phyloP scores from a whole-genome alignment of 495 filamentous ascomycete genomes.

The Neurospora intermedia region DNA sequence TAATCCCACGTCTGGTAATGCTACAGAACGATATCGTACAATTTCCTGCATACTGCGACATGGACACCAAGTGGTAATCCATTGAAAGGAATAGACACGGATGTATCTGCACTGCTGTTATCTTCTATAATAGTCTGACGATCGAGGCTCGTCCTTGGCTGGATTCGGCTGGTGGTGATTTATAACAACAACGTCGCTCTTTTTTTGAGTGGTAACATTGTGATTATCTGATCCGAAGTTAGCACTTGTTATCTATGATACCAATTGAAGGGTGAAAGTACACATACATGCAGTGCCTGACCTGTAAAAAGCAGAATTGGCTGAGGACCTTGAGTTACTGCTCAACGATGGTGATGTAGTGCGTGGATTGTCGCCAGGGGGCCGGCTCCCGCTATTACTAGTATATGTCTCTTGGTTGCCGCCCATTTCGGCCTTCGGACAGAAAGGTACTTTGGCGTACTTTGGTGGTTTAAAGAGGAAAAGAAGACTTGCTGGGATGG shows the following conservation, averaged over 20 bases:
- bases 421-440: neutral
- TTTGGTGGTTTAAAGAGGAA: neutral
- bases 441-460: neutral
- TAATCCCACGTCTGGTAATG: neutral
- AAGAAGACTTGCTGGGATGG: neutral
- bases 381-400: neutral
- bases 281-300: neutral
- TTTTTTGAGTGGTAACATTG: neutral
- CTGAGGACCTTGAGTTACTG: neutral
- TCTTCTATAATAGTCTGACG: constrained; percentile 4
- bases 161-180: constrained; percentile 10
- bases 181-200: constrained; percentile 3
- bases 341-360: neutral
- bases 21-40: neutral
- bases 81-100: neutral
- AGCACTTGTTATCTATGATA: neutral
- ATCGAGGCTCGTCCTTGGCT: constrained; percentile 8
- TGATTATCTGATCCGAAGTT: neutral
- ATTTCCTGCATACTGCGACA: neutral
- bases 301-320: neutral
- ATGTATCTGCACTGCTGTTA: neutral
- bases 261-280: neutral
- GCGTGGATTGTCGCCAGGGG: neutral
- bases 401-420: neutral
- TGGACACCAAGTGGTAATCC: neutral